These are phyloP conservation scores for Botrytis medusae DNA, from an alignment of 2,329 filamentous ascomycete species.

Conservation along the genomic window DNA sequence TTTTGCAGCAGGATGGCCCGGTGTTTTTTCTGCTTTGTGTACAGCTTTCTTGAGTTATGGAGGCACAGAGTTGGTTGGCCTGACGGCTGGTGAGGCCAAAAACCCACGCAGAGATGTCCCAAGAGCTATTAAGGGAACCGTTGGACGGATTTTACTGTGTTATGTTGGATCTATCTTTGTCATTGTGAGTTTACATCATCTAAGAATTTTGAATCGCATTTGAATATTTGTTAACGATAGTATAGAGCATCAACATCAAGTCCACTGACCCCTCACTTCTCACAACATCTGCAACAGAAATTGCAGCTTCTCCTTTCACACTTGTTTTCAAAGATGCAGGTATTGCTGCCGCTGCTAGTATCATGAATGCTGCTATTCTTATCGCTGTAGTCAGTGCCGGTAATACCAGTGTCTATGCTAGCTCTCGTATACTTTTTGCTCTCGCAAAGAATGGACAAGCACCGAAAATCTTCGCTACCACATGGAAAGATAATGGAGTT, in stretches of 20 bases:
- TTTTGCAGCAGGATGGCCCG: slow-evolving; percentile 7
- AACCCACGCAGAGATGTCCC: slow-evolving; percentile 49
- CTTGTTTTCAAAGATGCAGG: slow-evolving; percentile 55
- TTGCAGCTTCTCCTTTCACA: slow-evolving; percentile 71
- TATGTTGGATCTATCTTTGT: slow-evolving; percentile 78
- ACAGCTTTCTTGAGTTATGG: slow-evolving; percentile 48
- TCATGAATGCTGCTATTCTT: slow-evolving; percentile 77
- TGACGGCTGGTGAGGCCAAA: slow-evolving; percentile 54
- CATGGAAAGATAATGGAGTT: slow-evolving; percentile 58
- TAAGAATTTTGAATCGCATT: neutral
- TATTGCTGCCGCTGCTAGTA: slow-evolving; percentile 68
- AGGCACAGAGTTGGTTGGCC: slow-evolving; percentile 62
- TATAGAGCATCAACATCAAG: slow-evolving; percentile 64
- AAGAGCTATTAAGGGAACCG: slow-evolving; percentile 77
- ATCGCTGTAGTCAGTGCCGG: slow-evolving; percentile 71
- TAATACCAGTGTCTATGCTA: slow-evolving; percentile 73
- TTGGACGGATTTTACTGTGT: slow-evolving; percentile 78
- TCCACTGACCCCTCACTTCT: slow-evolving; percentile 65
- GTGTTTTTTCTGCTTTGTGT: slow-evolving; percentile 8
- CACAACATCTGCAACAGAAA: slow-evolving; percentile 65
- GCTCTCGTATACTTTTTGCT: slow-evolving; percentile 70
- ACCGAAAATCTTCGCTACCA: slow-evolving; percentile 66
- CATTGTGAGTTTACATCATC: slow-evolving; percentile 43
- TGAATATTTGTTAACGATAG: neutral
- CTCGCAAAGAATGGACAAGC: slow-evolving; percentile 74